phyloP scores from a whole-genome alignment of 257 asterid genomes.

The Solanum pennellii region DNA sequence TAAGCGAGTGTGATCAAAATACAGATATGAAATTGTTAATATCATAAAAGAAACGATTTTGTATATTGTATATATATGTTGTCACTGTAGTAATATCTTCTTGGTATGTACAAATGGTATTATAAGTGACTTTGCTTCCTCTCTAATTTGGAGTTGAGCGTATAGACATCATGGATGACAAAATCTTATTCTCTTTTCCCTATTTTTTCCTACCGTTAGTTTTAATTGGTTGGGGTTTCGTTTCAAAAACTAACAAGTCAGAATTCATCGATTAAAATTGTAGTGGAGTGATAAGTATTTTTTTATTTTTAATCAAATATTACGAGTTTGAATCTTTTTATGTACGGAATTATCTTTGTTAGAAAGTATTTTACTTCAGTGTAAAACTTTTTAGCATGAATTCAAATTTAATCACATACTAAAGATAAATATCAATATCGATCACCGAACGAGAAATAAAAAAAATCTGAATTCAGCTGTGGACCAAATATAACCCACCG shows the following conservation, averaged over 20 bases:
- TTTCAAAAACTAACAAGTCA: too few relatives aligned
- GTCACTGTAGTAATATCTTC: background rate
- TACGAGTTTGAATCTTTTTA: accelerated
- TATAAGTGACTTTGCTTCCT: background rate
- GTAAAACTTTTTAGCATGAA: accelerated
- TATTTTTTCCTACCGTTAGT: background rate
- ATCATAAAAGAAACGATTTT: too few relatives aligned
- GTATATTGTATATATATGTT: too few relatives aligned
- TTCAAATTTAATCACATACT: accelerated
- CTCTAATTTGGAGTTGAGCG: background rate
- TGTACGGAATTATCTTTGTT: accelerated
- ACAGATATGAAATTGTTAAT: too few relatives aligned
- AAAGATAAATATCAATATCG: too few relatives aligned
- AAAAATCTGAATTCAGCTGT: accelerated
- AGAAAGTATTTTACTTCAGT: accelerated
- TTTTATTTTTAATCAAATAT: accelerated
- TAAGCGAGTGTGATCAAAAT: background rate
- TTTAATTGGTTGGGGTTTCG: background rate
- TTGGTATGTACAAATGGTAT: background rate
- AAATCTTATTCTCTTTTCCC: background rate
- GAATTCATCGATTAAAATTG: too few relatives aligned
- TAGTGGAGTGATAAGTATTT: too few relatives aligned
- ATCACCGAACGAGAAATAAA: accelerated
- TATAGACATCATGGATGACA: background rate
- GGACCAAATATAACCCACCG: background rate